Evolutionary conservation across 306 rosid genomes (phyloP).

Genomic region (Quercus ilex): DNA sequence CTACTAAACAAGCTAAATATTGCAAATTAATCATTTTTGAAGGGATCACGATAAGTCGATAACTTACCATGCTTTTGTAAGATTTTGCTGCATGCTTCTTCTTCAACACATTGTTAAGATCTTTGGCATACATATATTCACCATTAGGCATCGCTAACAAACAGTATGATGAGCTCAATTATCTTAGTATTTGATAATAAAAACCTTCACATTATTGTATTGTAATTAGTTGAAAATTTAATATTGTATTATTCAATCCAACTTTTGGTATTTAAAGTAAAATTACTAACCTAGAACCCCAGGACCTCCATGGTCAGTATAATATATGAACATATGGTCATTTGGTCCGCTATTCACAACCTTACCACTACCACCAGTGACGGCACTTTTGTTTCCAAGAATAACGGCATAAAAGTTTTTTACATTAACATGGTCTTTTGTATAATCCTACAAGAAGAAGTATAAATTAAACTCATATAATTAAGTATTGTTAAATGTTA

Average conservation of each 20-base stretch:
- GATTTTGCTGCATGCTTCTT: constrained; percentile 44
- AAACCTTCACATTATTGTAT: background rate
- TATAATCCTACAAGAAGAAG: constrained; percentile 40
- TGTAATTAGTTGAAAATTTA: background rate
- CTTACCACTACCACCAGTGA: constrained; percentile 69
- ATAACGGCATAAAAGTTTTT: constrained; percentile 48
- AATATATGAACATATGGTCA: constrained; percentile 61
- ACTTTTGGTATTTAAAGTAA: background rate
- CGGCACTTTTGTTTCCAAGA: constrained; percentile 48
- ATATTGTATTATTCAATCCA: background rate
- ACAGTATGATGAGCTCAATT: background rate
- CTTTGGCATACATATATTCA: constrained; percentile 15
- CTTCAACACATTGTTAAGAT: constrained; percentile 40
- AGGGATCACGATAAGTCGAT: background rate
- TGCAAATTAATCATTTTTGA: background rate
- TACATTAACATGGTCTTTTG: constrained; percentile 14
- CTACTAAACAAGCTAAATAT: background rate
- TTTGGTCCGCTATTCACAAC: constrained; percentile 53
- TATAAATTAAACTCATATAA: too few relatives aligned
- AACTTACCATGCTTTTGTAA: constrained; percentile 47
- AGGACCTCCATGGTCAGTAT: constrained; percentile 50
- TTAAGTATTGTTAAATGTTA: too few relatives aligned
- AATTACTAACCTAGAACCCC: constrained; percentile 41
- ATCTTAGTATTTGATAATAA: background rate
- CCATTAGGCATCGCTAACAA: constrained; percentile 43